A percentile compares a stretch with the other conserved stretches of the same genome.
phyloP scores from a whole-genome alignment of 129 eudicot species.

The Dittrichia graveolens region DNA sequence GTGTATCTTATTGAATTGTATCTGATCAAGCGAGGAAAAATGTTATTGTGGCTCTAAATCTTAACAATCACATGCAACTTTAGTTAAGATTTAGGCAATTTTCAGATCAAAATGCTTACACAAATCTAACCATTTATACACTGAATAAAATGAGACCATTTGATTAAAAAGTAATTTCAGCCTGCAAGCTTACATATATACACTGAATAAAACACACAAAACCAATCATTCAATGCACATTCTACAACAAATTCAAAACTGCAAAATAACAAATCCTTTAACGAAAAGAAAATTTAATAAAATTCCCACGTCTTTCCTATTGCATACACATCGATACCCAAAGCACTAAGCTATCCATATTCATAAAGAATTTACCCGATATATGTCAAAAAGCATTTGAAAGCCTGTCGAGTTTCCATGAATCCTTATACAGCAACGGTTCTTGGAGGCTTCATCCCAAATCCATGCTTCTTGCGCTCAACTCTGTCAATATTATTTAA shows the following conservation, averaged over 20 bases:
- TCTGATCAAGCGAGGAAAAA: no score
- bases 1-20: no score
- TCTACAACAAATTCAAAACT: conserved; percentile 12
- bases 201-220: no score
- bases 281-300: neutral
- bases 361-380: conserved; percentile 14
- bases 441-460: conserved; percentile 86
- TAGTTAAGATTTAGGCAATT: no score
- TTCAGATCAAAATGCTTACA: no score
- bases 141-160: no score
- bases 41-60: no score
- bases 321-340: conserved; percentile 21
- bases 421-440: conserved; percentile 23
- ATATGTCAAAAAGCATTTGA: conserved; percentile 3
- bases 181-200: no score
- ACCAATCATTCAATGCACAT: neutral
- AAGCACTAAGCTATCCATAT: conserved; percentile 22
- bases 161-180: no score
- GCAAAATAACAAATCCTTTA: conserved; percentile 2
- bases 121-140: no score
- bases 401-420: neutral
- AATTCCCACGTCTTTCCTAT: conserved; percentile 7
- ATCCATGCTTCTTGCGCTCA: conserved; percentile 83
- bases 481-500: conserved; percentile 48
- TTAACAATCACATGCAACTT: no score